Base-by-base conservation (phyloP, 306 rosid species). In the Pterocarpus santalinus region DNA sequence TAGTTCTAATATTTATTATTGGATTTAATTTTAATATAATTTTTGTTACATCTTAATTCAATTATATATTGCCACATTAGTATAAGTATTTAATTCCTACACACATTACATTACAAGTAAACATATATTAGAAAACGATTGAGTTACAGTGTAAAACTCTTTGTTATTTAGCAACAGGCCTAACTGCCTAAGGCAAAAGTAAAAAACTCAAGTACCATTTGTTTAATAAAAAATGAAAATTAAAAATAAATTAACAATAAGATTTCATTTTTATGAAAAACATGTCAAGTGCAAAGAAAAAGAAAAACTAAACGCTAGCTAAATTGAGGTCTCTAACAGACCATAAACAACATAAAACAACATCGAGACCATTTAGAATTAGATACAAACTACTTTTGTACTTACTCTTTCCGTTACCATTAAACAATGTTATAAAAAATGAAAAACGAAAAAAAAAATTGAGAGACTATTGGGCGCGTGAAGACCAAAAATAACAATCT, bases 171-270 rank as follows among this genome's bases (percentile, higher is more conserved):
- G 28, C 28, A 22, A 22, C 28, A 22, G 28, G 28, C 28, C 28
- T 22, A 22, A 22, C 28, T 22, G 7, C 77, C 53, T 30, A 61
- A 34, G 52, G 16, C 46, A 80, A 35, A 79, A 75, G 11, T 17
- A 57, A 33, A 33, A 12, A 73, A 22, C 51, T 8, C 49, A 43
- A 43, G 49, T 43, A 43, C 28, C 28, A 22, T 43, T 0, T 8
- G 8, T 43, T 43, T 43, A 5, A 43, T 0, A 6, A 5, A 8
- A 43, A 43, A 43, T 0, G 4, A 36, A 38, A 38, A 22, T 22
- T 0, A 22, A 22, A 22, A 22, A 22, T 22, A 38, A 38, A 38
- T 4, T 38, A 38, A 1, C 1, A 38, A 38, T 4, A 43, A 8
- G 47, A 9, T 43, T 43, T 8, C 0, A 5, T 47, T 47, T 47